These are phyloP conservation scores for Colletotrichum musicola DNA, from an alignment of 2,329 filamentous ascomycete genomes.

Conservation along the genomic window DNA sequence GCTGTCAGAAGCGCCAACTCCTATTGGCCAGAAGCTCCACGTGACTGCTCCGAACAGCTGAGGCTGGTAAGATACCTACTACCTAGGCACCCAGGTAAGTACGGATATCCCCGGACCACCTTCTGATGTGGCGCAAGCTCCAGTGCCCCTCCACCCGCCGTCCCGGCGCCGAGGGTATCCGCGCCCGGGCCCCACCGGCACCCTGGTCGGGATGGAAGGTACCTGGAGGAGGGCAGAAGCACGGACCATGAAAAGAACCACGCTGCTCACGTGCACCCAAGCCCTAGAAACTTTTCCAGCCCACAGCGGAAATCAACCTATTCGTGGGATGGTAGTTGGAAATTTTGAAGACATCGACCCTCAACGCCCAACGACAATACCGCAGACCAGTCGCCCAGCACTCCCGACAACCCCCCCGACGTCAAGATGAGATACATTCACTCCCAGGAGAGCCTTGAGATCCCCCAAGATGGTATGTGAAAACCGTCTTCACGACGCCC, in stretches of 20 bases:
- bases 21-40: constrained; percentile 16
- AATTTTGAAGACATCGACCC: constrained; percentile 9
- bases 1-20: constrained; percentile 8
- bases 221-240: not conserved
- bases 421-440: constrained; percentile 99
- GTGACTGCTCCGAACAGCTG: constrained; percentile 27
- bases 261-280: constrained; percentile 12
- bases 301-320: constrained; percentile 3
- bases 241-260: not conserved
- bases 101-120: too few relatives aligned
- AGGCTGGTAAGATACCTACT: not conserved
- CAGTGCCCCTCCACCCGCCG: not conserved
- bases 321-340: not conserved
- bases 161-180: not conserved
- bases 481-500: constrained; percentile 37
- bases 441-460: constrained; percentile 93
- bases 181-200: not conserved
- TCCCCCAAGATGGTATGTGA: constrained; percentile 95
- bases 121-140: not conserved
- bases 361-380: constrained; percentile 51
- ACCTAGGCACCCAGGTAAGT: too few relatives aligned
- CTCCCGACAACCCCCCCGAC: constrained; percentile 55
- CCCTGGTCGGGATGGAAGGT: not conserved
- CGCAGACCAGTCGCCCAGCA: constrained; percentile 37
- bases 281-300: constrained; percentile 17